These are phyloP conservation scores for Halteria grandinella DNA, from an alignment of 73 alveolate genomes.

Conservation along the genomic window DNA sequence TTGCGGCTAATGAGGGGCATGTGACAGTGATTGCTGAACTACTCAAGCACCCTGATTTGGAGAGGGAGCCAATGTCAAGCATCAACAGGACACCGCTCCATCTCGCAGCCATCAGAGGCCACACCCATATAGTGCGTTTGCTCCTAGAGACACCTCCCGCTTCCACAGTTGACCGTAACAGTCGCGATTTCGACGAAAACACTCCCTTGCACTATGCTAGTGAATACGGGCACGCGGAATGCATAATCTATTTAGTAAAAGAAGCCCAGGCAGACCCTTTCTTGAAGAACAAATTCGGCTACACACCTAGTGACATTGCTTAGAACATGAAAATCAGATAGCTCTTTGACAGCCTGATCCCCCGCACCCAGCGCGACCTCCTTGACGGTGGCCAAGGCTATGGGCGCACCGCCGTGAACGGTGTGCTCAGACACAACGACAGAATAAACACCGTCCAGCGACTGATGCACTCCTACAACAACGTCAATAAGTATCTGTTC, in stretches of 20 bases:
- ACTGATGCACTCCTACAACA: slow-evolving; percentile 53
- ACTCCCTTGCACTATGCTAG: slow-evolving; percentile 91
- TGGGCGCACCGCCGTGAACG: slow-evolving; percentile 56
- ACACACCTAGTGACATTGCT: slow-evolving; percentile 55
- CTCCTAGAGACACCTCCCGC: no score
- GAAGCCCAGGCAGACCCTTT: slow-evolving; percentile 36
- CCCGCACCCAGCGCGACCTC: no score
- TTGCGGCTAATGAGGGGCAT: slow-evolving; percentile 74
- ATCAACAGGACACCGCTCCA: slow-evolving; percentile 89
- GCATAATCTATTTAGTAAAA: slow-evolving; percentile 20
- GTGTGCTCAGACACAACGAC: slow-evolving; percentile 68
- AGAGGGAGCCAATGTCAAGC: slow-evolving; percentile 37
- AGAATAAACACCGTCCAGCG: slow-evolving; percentile 55
- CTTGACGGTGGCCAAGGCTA: no score
- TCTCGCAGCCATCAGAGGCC: slow-evolving; percentile 83
- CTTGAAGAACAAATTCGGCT: slow-evolving; percentile 53
- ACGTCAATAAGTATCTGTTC: slow-evolving; percentile 48
- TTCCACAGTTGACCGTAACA: slow-evolving; percentile 82
- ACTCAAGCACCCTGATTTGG: slow-evolving; percentile 35
- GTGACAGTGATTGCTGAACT: slow-evolving; percentile 50
- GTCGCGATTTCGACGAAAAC: slow-evolving; percentile 86
- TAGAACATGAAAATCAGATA: slow-evolving; percentile 41
- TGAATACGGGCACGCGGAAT: slow-evolving; percentile 62
- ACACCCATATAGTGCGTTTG: slow-evolving; percentile 76
- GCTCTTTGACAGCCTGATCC: slow-evolving; percentile 1